These are phyloP conservation scores for Telfairia occidentalis DNA, from an alignment of 331 rosid genomes.

Conservation along the genomic window DNA sequence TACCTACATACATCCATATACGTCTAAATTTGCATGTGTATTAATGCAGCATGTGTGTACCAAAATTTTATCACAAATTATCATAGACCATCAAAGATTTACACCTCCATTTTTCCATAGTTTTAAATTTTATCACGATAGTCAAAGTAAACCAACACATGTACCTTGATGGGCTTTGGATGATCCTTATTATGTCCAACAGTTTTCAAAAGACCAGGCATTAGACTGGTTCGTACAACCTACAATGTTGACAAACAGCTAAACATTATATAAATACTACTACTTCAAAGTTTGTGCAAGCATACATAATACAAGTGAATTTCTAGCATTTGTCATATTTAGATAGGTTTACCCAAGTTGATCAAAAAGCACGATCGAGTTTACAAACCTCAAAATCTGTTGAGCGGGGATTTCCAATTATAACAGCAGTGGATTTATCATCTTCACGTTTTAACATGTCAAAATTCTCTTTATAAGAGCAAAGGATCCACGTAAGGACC, in stretches of 20 bases:
- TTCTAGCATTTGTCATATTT: background rate
- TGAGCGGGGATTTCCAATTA: constrained; percentile 80
- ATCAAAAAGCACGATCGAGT: background rate
- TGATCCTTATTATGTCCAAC: constrained; percentile 87
- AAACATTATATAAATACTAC: background rate
- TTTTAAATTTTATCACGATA: no score
- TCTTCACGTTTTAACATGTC: constrained; percentile 67
- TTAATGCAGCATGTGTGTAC: background rate
- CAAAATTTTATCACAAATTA: background rate
- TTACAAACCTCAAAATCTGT: constrained; percentile 71
- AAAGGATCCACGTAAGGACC: constrained; percentile 77
- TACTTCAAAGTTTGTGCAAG: background rate
- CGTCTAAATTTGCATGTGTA: background rate
- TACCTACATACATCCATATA: background rate
- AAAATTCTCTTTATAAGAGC: constrained; percentile 70
- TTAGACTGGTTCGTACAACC: constrained; percentile 76
- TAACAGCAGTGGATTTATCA: constrained; percentile 52
- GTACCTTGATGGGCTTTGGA: constrained; percentile 92
- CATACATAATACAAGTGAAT: background rate
- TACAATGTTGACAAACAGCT: constrained; percentile 15
- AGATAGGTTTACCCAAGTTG: background rate
- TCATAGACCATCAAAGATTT: background rate
- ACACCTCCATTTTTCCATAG: no score
- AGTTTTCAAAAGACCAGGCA: constrained; percentile 88
- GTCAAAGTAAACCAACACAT: background rate